Percentiles rank a stretch among this genome's conserved stretches.
phyloP scores from a whole-genome alignment of 78 protist species.

The Paratrimastix pyriformis region DNA sequence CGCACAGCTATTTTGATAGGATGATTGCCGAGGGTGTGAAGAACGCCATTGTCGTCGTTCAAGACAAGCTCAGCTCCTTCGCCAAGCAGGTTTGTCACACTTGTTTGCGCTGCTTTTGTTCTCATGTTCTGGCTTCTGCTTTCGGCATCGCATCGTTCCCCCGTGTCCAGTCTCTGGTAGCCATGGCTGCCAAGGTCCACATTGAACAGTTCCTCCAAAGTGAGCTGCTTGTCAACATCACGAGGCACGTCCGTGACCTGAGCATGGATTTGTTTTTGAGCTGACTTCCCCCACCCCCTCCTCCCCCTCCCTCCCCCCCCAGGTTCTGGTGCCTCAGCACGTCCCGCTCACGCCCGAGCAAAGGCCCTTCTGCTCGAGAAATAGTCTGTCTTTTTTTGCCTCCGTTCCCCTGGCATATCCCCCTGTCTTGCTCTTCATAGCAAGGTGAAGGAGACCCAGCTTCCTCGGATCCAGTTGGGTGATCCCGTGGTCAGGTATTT shows the following conservation, averaged over 20 bases:
- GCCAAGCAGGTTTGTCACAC: conserved; percentile 38
- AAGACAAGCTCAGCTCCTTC: not conserved
- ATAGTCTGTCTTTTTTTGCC: not conserved
- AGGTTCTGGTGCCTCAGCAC: conserved; percentile 70
- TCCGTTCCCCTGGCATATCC: too few species aligned
- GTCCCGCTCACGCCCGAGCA: conserved; percentile 34
- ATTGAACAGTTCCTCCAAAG: conserved; percentile 58
- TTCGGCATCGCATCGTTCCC: too few species aligned
- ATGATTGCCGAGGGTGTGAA: not conserved
- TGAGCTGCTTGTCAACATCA: conserved; percentile 80
- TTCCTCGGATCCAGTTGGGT: conserved; percentile 70
- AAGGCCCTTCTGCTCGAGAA: not conserved
- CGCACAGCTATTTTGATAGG: not conserved
- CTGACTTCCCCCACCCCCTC: not conserved
- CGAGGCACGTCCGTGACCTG: conserved; percentile 56
- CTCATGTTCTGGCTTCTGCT: conserved; percentile 28
- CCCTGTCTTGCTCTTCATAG: conserved; percentile 35
- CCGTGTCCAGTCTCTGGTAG: conserved; percentile 28
- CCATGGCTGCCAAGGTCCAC: not conserved
- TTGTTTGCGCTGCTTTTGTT: conserved; percentile 33
- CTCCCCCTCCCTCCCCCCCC: not conserved
- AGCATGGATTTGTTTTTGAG: not conserved
- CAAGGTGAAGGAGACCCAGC: conserved; percentile 67
- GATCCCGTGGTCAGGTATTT: conserved; percentile 81
- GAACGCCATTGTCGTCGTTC: conserved; percentile 17